phyloP scores from a whole-genome alignment of 352 stramenopile species.

The Peronospora farinosa region DNA sequence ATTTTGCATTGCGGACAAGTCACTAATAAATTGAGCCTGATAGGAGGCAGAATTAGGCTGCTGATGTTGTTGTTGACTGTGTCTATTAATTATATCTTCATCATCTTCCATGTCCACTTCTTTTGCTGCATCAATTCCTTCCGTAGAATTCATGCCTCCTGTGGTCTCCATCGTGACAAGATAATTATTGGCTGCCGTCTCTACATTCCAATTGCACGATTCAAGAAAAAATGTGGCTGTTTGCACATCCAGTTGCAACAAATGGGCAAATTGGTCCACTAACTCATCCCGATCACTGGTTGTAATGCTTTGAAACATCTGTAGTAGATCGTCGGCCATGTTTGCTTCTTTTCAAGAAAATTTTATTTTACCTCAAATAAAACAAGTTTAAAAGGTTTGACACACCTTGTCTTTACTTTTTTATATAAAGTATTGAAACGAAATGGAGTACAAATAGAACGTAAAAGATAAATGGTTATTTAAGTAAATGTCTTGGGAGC shows the following conservation, averaged over 20 bases:
- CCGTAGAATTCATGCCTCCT: conserved; percentile 16
- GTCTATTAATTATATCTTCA: conserved; percentile 7
- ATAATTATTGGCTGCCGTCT: conserved; percentile 81
- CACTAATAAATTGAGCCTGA: conserved; percentile 58
- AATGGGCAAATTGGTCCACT: conserved; percentile 73
- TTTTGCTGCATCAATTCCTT: conserved; percentile 26
- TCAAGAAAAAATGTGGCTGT: conserved; percentile 83
- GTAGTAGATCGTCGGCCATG: conserved; percentile 78
- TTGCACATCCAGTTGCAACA: conserved; percentile 60
- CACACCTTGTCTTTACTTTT: background rate
- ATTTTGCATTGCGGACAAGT: conserved; percentile 54
- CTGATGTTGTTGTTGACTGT: conserved; percentile 11
- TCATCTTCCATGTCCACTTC: conserved; percentile 59
- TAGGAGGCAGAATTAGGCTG: conserved; percentile 27
- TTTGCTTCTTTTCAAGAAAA: conserved; percentile 4
- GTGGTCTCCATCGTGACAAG: conserved; percentile 55
- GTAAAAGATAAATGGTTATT: conserved; percentile 3
- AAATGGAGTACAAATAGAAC: conserved; percentile 3
- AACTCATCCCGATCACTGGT: conserved; percentile 81
- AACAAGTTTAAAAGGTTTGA: background rate
- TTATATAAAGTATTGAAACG: background rate
- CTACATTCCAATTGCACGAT: conserved; percentile 86
- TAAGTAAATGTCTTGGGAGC: background rate
- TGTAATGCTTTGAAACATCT: conserved; percentile 86
- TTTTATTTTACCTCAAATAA: background rate